These are phyloP conservation scores for Dictyostelium purpureum DNA, from an alignment of 78 protist species.

Conservation along the genomic window DNA sequence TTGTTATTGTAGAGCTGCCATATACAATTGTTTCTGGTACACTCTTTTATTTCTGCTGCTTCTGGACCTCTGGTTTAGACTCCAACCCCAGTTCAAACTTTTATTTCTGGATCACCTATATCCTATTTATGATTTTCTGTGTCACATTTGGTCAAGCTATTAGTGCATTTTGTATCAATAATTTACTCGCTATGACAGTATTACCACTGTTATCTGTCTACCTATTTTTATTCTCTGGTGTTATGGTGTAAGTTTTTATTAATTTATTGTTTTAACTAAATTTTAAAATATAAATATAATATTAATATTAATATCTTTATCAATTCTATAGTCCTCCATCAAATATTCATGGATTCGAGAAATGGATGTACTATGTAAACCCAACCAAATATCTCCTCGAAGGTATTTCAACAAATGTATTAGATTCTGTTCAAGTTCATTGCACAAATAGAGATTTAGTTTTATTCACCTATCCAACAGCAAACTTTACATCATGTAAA, in stretches of 20 bases:
- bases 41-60: conserved; percentile 44
- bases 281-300: background rate
- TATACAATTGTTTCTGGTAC: conserved; percentile 29
- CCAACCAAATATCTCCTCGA: conserved; percentile 62
- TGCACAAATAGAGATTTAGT: conserved; percentile 33
- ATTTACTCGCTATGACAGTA: conserved; percentile 21
- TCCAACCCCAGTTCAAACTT: background rate
- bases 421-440: background rate
- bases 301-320: too few relatives aligned
- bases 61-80: conserved; percentile 55
- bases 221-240: conserved; percentile 76
- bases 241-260: conserved; percentile 9
- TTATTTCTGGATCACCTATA: conserved; percentile 38
- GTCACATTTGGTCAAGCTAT: conserved; percentile 62
- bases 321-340: background rate
- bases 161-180: conserved; percentile 16
- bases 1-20: conserved; percentile 56
- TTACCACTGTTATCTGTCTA: conserved; percentile 53
- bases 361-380: conserved; percentile 23
- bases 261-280: background rate
- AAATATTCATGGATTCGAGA: conserved; percentile 34
- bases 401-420: conserved; percentile 50
- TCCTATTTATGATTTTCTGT: conserved; percentile 16
- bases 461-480: conserved; percentile 16
- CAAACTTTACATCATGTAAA: conserved; percentile 3